Conservation (phyloP, 805 yeast species). For the Candida jianshihensis region DNA sequence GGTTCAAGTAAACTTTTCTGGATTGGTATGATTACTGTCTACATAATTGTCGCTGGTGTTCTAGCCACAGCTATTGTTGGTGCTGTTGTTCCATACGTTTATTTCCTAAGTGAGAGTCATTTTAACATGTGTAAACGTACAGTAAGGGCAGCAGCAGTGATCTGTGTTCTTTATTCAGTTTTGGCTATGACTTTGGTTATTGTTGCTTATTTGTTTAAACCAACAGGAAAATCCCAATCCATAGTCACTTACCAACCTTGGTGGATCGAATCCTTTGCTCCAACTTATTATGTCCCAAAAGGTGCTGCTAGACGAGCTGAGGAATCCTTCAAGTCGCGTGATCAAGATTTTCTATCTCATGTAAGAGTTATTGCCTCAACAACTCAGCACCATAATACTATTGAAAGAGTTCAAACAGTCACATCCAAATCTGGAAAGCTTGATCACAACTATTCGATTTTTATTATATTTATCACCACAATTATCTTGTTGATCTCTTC, state of each 20-base stretch:
- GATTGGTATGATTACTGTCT: slow-evolving; percentile 41
- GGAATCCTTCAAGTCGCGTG: slow-evolving; percentile 38
- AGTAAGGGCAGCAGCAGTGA: slow-evolving; percentile 42
- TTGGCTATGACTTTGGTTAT: slow-evolving; percentile 43
- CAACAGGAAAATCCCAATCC: slow-evolving; percentile 42
- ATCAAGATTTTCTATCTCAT: slow-evolving; percentile 40
- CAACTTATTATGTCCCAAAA: slow-evolving; percentile 51
- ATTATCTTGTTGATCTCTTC: slow-evolving; percentile 44
- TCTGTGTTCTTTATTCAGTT: slow-evolving; percentile 44
- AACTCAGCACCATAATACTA: slow-evolving; percentile 29
- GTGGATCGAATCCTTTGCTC: slow-evolving; percentile 65
- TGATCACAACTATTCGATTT: slow-evolving; percentile 45
- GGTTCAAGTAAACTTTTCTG: slow-evolving; percentile 50
- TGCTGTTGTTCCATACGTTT: slow-evolving; percentile 51
- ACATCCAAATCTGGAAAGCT: slow-evolving; percentile 29
- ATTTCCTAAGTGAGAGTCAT: slow-evolving; percentile 39
- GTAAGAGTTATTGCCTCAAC: slow-evolving; percentile 56
- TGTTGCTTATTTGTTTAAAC: slow-evolving; percentile 47
- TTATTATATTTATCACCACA: slow-evolving; percentile 37
- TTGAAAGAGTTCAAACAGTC: slow-evolving; percentile 21
- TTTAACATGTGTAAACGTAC: slow-evolving; percentile 48
- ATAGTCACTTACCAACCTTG: slow-evolving; percentile 63
- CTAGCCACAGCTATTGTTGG: slow-evolving; percentile 66
- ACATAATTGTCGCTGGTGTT: slow-evolving; percentile 47
- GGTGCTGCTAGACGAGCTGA: slow-evolving; percentile 45